Conservation (phyloP, 1,284 basidiomycete genomes). For the Fomitopsis pinicola region DNA sequence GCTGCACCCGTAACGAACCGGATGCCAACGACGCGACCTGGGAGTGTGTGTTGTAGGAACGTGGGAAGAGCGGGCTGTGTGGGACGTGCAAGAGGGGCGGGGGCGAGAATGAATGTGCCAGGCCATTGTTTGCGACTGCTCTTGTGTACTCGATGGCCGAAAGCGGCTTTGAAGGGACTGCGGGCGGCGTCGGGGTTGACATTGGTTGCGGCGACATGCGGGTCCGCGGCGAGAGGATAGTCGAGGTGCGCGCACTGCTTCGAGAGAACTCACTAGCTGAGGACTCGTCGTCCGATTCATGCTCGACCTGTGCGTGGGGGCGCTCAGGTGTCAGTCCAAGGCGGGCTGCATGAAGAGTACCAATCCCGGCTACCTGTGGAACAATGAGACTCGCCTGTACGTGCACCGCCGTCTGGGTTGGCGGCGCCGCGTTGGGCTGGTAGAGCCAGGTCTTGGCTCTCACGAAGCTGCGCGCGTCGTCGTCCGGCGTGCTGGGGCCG, state of each 20-base stretch:
- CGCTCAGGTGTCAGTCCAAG: neutral
- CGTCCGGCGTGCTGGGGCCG: constrained; percentile 56
- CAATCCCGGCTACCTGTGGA: neutral
- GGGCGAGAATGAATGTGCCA: constrained; percentile 31
- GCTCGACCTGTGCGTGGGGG: constrained; percentile 12
- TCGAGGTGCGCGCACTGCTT: constrained; percentile 14
- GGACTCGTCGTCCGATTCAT: constrained; percentile 22
- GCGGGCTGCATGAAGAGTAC: constrained; percentile 2
- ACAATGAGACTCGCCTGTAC: constrained; percentile 5
- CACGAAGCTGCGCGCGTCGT: constrained; percentile 43
- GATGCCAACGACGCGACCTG: constrained; percentile 29
- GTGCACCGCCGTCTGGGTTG: constrained; percentile 3
- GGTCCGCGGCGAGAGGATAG: constrained; percentile 4
- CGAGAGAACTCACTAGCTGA: constrained; percentile 15
- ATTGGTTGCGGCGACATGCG: constrained; percentile 4
- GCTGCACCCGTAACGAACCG: constrained; percentile 39
- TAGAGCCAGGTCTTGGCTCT: constrained; percentile 9
- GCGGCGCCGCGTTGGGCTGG: constrained; percentile 10
- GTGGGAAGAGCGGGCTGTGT: constrained; percentile 51
- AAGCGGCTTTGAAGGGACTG: constrained; percentile 12
- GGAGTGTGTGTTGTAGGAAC: constrained; percentile 47
- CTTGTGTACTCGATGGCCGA: constrained; percentile 24
- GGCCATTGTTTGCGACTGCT: constrained; percentile 28
- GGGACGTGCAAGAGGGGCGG: constrained; percentile 49
- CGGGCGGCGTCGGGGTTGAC: constrained; percentile 7